These are phyloP conservation scores for Suillus paluster DNA, from an alignment of 768 basidiomycete species.

Conservation along the genomic window DNA sequence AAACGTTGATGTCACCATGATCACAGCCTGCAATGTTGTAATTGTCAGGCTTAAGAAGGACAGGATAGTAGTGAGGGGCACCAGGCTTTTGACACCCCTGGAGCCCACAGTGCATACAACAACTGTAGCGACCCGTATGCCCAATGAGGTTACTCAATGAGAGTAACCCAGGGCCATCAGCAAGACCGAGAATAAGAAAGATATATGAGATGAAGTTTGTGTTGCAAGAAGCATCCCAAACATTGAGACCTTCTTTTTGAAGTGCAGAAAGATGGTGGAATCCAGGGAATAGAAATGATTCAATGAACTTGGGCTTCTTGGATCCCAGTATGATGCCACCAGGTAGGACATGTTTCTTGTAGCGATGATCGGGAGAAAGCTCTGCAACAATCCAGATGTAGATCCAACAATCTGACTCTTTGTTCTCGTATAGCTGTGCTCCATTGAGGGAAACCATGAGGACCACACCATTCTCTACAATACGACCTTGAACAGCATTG, in stretches of 20 bases:
- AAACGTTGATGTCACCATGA: no score
- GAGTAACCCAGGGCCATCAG: no score
- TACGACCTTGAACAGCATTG: slow-evolving; percentile 13
- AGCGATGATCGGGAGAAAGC: slow-evolving; percentile 23
- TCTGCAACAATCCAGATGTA: slow-evolving; percentile 44
- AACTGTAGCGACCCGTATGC: no score
- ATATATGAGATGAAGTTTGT: no score
- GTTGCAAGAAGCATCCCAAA: slow-evolving; percentile 47
- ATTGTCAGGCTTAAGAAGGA: no score
- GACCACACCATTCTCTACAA: slow-evolving; percentile 29
- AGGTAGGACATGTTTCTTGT: slow-evolving; percentile 19
- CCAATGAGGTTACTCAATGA: no score
- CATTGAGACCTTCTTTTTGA: slow-evolving; percentile 31
- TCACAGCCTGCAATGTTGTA: no score
- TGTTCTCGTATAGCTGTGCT: slow-evolving; percentile 43
- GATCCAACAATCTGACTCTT: no score
- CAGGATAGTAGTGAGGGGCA: no score
- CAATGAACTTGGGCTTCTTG: slow-evolving; percentile 34
- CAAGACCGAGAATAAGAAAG: no score
- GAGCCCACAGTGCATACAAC: no score
- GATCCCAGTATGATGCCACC: slow-evolving; percentile 31
- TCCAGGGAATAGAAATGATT: slow-evolving; percentile 37
- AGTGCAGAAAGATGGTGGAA: slow-evolving; percentile 30
- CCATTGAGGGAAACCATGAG: slow-evolving; percentile 45
- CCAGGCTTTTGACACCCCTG: no score